These are phyloP conservation scores for Plantago coronopus DNA, from an alignment of 305 asterid genomes.

Conservation along the genomic window DNA sequence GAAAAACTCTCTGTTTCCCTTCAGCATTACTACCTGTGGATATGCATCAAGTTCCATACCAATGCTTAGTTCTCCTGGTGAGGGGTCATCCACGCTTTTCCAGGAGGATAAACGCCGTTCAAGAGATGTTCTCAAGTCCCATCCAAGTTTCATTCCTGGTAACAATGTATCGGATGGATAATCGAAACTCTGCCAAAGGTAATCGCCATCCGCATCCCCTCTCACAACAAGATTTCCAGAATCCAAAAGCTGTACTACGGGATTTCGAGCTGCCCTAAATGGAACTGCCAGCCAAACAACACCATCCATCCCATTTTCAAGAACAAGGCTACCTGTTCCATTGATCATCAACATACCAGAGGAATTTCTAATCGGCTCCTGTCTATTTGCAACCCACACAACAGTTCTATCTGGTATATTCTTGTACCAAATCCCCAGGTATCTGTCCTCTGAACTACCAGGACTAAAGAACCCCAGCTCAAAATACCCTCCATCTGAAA, in stretches of 20 bases:
- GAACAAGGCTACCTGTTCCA: conserved; percentile 22
- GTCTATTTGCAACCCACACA: conserved; percentile 50
- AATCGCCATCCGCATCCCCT: conserved; percentile 12
- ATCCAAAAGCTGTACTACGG: conserved; percentile 27
- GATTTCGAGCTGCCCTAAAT: conserved; percentile 6
- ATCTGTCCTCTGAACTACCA: conserved; percentile 30
- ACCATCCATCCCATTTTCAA: conserved; percentile 24
- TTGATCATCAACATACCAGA: conserved; percentile 37
- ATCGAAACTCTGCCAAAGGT: conserved; percentile 12
- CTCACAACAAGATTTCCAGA: conserved; percentile 36
- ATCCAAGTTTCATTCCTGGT: conserved; percentile 23
- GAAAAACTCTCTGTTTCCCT: conserved; percentile 21
- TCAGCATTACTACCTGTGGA: conserved; percentile 24
- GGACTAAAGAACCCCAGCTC: conserved; percentile 48
- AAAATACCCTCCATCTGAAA: conserved; percentile 36
- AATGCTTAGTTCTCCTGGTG: conserved; percentile 26
- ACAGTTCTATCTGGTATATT: conserved; percentile 32
- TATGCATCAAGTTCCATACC: conserved; percentile 25
- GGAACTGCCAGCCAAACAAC: conserved; percentile 33
- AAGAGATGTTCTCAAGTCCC: conserved; percentile 27
- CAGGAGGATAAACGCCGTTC: conserved; percentile 26
- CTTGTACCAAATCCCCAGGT: conserved; percentile 53
- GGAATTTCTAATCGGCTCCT: conserved; percentile 28
- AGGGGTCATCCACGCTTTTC: conserved; percentile 29
- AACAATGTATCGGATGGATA: conserved; percentile 24